Evolutionary conservation across 2,329 filamentous ascomycete species (phyloP).

Genomic region (Stachybotrys echinatus): DNA sequence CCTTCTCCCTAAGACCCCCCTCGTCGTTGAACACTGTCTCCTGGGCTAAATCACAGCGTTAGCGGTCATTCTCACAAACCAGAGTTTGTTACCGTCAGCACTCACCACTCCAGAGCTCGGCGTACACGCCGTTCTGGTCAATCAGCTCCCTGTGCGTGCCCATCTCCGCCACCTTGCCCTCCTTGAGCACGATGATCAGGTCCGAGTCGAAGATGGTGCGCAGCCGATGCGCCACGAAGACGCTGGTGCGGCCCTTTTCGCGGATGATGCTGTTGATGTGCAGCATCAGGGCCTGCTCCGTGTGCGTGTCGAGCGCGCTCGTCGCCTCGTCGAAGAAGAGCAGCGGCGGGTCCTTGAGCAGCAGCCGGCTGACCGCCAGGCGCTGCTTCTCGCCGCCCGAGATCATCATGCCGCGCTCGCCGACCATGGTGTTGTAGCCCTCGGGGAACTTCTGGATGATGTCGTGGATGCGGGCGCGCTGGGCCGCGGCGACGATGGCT

Average conservation of each 20-base stretch:
- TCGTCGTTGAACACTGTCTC: conserved; percentile 51
- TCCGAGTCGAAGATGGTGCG: conserved; percentile 93
- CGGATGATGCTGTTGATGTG: conserved; percentile 92
- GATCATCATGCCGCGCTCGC: conserved; percentile 94
- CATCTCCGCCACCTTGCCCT: conserved; percentile 79
- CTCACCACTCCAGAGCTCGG: conserved; percentile 85
- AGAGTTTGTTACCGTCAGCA: conserved; percentile 13
- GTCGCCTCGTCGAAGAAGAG: conserved; percentile 96
- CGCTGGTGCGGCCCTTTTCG: conserved; percentile 83
- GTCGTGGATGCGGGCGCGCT: conserved; percentile 78
- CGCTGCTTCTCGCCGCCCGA: conserved; percentile 92
- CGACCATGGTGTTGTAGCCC: conserved; percentile 88
- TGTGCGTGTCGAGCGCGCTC: conserved; percentile 86
- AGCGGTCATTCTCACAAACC: conserved; percentile 3
- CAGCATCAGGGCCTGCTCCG: conserved; percentile 80
- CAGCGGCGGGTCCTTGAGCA: conserved; percentile 84
- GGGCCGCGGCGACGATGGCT: conserved; percentile 70
- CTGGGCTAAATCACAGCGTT: conserved; percentile 44
- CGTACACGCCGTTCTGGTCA: conserved; percentile 73
- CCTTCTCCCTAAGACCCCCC: conserved; percentile 33
- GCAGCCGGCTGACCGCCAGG: conserved; percentile 73
- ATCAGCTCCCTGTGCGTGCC: conserved; percentile 85
- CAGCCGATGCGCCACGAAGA: conserved; percentile 90
- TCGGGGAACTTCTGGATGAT: conserved; percentile 75
- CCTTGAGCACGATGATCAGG: conserved; percentile 83